Conservation (phyloP, 2,329 filamentous ascomycete genomes). For the Onygenales sp. region DNA sequence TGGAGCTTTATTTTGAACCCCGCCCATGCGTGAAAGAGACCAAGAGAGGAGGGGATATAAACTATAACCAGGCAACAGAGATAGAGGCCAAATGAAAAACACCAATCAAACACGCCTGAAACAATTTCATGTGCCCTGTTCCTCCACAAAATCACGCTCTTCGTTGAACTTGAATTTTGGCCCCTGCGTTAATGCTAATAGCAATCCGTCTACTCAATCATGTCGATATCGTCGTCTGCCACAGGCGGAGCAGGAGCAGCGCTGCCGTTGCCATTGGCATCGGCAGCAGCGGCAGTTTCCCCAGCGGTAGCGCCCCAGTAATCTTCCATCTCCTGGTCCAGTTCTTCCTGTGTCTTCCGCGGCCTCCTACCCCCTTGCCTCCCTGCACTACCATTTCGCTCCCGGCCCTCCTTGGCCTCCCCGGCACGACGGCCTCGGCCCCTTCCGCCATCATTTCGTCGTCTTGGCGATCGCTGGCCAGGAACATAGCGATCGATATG, state of each 20-base stretch:
- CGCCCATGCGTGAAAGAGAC: neutral
- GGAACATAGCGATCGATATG: constrained; percentile 75
- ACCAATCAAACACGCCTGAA: neutral
- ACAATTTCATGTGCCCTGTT: neutral
- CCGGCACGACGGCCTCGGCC: constrained; percentile 39
- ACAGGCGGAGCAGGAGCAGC: constrained; percentile 1
- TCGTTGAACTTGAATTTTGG: neutral
- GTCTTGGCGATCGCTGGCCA: constrained; percentile 38
- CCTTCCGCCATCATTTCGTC: constrained; percentile 43
- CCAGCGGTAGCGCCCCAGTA: constrained; percentile 58
- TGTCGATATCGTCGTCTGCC: constrained; percentile 14
- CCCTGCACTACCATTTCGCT: constrained; percentile 16
- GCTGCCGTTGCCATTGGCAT: constrained; percentile 2
- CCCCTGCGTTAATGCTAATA: neutral
- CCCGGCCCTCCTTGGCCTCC: constrained; percentile 30
- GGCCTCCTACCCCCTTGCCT: constrained; percentile 45
- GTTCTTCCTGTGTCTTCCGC: constrained; percentile 81
- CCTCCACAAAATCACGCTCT: neutral
- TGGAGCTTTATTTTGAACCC: neutral
- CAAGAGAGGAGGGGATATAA: neutral
- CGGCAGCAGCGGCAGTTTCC: constrained; percentile 17
- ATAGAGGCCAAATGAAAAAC: neutral
- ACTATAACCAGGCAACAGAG: neutral
- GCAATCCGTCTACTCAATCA: constrained; percentile 8
- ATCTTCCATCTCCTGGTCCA: constrained; percentile 95